phyloP scores from a whole-genome alignment of 2,329 filamentous ascomycete species.

The Penicillium oxalicum region DNA sequence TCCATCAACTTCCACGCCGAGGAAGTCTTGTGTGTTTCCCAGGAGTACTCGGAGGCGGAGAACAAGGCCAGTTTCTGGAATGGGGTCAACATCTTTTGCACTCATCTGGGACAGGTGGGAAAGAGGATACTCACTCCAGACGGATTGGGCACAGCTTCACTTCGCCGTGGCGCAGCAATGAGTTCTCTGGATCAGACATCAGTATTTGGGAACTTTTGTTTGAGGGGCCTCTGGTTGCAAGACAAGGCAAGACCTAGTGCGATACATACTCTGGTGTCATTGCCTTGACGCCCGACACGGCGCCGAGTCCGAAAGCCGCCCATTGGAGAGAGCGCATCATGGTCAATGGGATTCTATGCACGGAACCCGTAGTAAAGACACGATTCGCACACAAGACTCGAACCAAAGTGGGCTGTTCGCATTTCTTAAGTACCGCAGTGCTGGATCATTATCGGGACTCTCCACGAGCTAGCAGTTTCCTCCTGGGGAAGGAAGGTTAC shows the following conservation, averaged over 20 bases:
- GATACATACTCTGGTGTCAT: conserved; percentile 26
- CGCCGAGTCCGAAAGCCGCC: conserved; percentile 20
- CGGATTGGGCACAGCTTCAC: conserved; percentile 35
- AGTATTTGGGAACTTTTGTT: background rate
- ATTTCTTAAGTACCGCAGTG: background rate
- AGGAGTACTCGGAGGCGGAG: conserved; percentile 69
- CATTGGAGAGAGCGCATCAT: conserved; percentile 23
- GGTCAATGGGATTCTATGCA: background rate
- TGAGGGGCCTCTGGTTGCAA: background rate
- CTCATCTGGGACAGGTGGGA: conserved; percentile 1
- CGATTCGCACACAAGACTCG: conserved; percentile 2
- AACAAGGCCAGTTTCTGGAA: conserved; percentile 42
- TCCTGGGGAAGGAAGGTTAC: conserved; percentile 13
- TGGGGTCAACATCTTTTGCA: background rate
- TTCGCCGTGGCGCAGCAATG: conserved; percentile 34
- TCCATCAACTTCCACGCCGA: conserved; percentile 64
- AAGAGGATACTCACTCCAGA: conserved; percentile 30
- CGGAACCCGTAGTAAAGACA: background rate
- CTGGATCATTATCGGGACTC: background rate
- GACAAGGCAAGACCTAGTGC: too few relatives aligned
- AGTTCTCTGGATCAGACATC: conserved; percentile 23
- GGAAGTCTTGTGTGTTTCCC: conserved; percentile 62
- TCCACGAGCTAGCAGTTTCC: conserved; percentile 3
- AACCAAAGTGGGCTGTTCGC: background rate
- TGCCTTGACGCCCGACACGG: conserved; percentile 18